Base-by-base conservation (phyloP, 164 flowering plant genomes). In the Sextonia rubra region DNA sequence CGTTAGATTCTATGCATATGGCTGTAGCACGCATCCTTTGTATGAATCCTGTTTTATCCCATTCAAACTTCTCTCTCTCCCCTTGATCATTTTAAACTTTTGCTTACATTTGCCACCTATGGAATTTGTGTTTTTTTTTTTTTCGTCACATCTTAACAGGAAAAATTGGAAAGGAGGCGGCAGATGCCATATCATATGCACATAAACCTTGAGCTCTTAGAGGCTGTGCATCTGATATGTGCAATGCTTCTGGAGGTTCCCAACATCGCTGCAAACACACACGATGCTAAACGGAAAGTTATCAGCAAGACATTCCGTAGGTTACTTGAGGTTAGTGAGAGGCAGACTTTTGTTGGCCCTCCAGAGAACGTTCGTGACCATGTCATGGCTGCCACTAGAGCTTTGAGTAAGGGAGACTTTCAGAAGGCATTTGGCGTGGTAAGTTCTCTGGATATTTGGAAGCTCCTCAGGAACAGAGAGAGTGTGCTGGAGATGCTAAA, bases 141-240 rank as follows among this genome's bases (percentile, higher is more conserved):
- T 61, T 12, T 25, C 64, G 11, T 22, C 27, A 22, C 27, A 20
- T 61, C 27, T n/a, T 22, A 60, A 70, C 86, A 94, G 97, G 99
- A 94, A 81, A 92, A 93, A 78, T 66, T 91, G 71, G 98, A 94
- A 79, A 84, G 97, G 75, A 88, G 96, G 69, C 81, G 98, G 24
- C 97, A 95, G 72, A 91, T 95, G 99, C 99, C 99, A 1, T 95
- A 95, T 77, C 99, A 95, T 78, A 95, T 95, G 99, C 99, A 95
- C 77, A 91, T 93, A 69, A 95, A 93, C 73, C 98, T 93, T 55
- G 99, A 94, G 82, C 91, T 94, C 26, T 79, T 94, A 32, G 98
- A 94, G 79, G 87, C 96, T 60, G 98, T 91, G 3, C 96, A 95
- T 80, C 82, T 95, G 61, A 84, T 84, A 64, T 90, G 94, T 81